Conservation (phyloP, 352 stramenopile species). For the Pythium brassicae region DNA sequence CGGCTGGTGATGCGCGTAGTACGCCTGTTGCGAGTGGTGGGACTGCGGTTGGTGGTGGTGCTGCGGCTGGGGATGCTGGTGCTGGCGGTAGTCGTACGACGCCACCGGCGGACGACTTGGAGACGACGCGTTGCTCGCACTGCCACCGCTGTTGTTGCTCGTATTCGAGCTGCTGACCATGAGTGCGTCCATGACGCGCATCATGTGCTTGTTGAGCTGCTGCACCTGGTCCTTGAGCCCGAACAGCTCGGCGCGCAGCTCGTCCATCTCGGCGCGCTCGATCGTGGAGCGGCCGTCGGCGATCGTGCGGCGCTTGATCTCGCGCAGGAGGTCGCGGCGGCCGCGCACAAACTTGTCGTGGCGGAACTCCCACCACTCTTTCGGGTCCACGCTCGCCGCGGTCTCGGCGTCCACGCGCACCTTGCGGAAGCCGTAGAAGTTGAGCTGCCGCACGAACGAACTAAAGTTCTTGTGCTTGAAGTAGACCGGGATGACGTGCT, state of each 20-base stretch:
- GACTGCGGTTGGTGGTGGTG: constrained; percentile 2
- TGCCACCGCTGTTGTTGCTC: neutral
- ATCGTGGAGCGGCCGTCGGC: constrained; percentile 23
- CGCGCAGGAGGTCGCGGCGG: constrained; percentile 54
- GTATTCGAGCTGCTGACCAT: constrained; percentile 14
- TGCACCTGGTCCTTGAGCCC: constrained; percentile 60
- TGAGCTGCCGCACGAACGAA: constrained; percentile 91
- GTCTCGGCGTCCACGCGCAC: constrained; percentile 49
- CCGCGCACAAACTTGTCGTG: constrained; percentile 82
- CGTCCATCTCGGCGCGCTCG: constrained; percentile 70
- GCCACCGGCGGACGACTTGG: neutral
- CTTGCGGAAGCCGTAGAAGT: constrained; percentile 91
- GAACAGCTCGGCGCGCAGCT: constrained; percentile 50
- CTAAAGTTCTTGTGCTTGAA: constrained; percentile 93
- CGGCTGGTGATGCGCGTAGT: neutral
- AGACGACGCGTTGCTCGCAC: neutral
- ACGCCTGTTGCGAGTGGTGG: too few relatives aligned
- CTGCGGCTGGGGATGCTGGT: neutral
- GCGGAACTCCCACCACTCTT: constrained; percentile 83
- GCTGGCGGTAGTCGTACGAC: constrained; percentile 1
- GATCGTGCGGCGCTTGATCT: constrained; percentile 65
- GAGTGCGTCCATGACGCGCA: constrained; percentile 49
- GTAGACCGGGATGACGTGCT: constrained; percentile 86
- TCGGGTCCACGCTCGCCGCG: constrained; percentile 33
- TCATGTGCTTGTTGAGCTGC: constrained; percentile 66